These are phyloP conservation scores for Mesembryanthemum crystallinum DNA, from an alignment of 148 eudicot genomes.

Conservation along the genomic window DNA sequence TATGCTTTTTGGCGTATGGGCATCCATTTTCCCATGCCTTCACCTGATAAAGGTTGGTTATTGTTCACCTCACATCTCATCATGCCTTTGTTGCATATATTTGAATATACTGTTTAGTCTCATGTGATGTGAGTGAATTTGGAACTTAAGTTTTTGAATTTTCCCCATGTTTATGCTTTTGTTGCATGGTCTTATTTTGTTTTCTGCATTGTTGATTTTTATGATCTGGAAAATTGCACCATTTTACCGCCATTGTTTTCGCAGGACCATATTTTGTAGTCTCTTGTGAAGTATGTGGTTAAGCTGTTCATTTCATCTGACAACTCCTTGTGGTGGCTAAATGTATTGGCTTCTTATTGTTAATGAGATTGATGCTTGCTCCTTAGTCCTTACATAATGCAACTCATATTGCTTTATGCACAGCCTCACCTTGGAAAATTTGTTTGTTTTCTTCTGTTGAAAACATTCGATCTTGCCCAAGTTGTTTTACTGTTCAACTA, in stretches of 20 bases:
- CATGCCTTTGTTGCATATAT: neutral
- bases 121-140: neutral
- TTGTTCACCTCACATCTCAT: slow-evolving; percentile 8
- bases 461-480: too few relatives aligned
- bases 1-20: slow-evolving; percentile 99
- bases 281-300: neutral
- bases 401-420: neutral
- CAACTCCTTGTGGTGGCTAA: neutral
- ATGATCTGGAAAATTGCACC: too few relatives aligned
- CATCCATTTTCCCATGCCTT: slow-evolving; percentile 99
- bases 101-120: slow-evolving; percentile 7
- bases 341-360: neutral
- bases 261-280: neutral
- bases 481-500: too few relatives aligned
- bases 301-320: neutral
- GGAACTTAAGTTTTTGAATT: neutral
- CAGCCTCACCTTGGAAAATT: neutral
- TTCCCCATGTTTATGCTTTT: neutral
- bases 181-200: neutral
- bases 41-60: slow-evolving; percentile 97
- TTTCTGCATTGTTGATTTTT: too few relatives aligned
- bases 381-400: too few relatives aligned
- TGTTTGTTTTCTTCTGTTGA: neutral
- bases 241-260: too few relatives aligned
- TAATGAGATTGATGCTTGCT: neutral